Percentiles rank a stretch among this genome's conserved stretches.
phyloP scores from a whole-genome alignment of 1,284 basidiomycete species.

The Gomphus sp. region DNA sequence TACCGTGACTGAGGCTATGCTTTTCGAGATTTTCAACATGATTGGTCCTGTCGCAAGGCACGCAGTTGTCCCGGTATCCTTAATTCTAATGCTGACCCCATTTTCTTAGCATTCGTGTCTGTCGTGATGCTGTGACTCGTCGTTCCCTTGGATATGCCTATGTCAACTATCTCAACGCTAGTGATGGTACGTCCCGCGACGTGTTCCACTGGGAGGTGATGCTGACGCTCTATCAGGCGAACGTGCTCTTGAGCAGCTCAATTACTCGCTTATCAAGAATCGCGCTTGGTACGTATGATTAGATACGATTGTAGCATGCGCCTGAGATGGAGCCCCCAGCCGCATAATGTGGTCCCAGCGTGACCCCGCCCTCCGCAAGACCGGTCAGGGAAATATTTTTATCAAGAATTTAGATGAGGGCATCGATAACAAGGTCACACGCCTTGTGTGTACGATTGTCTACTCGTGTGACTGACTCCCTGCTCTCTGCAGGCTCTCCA shows the following conservation, averaged over 20 bases:
- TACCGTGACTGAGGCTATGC: slow-evolving; percentile 97
- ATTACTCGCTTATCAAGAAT: slow-evolving; percentile 98
- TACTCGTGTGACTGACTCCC: not conserved
- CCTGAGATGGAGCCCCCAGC: slow-evolving; percentile 31
- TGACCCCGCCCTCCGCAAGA: slow-evolving; percentile 98
- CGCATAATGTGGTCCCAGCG: slow-evolving; percentile 99
- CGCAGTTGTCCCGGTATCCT: slow-evolving; percentile 14
- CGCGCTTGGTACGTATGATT: slow-evolving; percentile 71
- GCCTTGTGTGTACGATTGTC: not conserved
- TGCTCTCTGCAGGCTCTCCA: slow-evolving; percentile 70
- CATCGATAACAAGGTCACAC: slow-evolving; percentile 93
- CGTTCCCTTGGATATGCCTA: slow-evolving; percentile 99
- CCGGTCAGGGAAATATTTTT: slow-evolving; percentile 99
- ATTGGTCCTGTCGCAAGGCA: slow-evolving; percentile 96
- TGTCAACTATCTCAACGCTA: slow-evolving; percentile 97
- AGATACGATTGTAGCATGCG: slow-evolving; percentile 4
- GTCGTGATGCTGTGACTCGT: slow-evolving; percentile 98
- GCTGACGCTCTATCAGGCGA: slow-evolving; percentile 49
- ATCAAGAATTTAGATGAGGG: slow-evolving; percentile 99
- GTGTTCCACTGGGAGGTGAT: slow-evolving; percentile 10
- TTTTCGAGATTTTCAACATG: slow-evolving; percentile 99
- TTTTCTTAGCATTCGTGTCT: slow-evolving; percentile 84
- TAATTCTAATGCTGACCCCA: not conserved
- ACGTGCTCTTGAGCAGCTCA: slow-evolving; percentile 97
- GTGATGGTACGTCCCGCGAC: slow-evolving; percentile 65